phyloP scores from a whole-genome alignment of 73 alveolate genomes.

The Paramecium sonneborni region DNA sequence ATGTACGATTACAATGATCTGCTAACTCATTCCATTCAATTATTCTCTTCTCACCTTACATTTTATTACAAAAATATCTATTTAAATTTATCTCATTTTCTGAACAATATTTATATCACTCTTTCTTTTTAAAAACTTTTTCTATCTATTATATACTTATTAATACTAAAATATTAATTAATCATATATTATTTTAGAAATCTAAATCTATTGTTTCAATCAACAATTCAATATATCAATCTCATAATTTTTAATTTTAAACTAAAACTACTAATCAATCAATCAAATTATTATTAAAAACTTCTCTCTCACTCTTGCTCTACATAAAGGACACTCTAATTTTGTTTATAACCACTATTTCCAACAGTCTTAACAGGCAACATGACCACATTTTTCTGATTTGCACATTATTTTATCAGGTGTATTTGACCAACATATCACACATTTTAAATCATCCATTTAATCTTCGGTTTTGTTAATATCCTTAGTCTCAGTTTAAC shows the following conservation, averaged over 20 bases:
- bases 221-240: too few relatives aligned
- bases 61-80: neutral
- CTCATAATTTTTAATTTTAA: neutral
- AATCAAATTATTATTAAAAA: neutral
- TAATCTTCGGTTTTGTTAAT: neutral
- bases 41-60: neutral
- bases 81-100: neutral
- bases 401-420: neutral
- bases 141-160: too few relatives aligned
- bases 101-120: too few relatives aligned
- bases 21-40: slow-evolving; percentile 37
- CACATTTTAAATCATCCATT: neutral
- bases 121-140: too few relatives aligned
- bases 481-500: neutral
- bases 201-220: too few relatives aligned
- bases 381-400: slow-evolving; percentile 39
- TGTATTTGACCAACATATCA: neutral
- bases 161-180: too few relatives aligned
- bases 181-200: too few relatives aligned
- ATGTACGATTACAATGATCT: neutral
- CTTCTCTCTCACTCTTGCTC: slow-evolving; percentile 35
- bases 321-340: slow-evolving; percentile 33
- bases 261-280: neutral
- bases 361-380: slow-evolving; percentile 23
- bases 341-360: slow-evolving; percentile 30